These are phyloP conservation scores for Aspergillus taichungensis DNA, from an alignment of 495 filamentous ascomycete species.

Conservation along the genomic window DNA sequence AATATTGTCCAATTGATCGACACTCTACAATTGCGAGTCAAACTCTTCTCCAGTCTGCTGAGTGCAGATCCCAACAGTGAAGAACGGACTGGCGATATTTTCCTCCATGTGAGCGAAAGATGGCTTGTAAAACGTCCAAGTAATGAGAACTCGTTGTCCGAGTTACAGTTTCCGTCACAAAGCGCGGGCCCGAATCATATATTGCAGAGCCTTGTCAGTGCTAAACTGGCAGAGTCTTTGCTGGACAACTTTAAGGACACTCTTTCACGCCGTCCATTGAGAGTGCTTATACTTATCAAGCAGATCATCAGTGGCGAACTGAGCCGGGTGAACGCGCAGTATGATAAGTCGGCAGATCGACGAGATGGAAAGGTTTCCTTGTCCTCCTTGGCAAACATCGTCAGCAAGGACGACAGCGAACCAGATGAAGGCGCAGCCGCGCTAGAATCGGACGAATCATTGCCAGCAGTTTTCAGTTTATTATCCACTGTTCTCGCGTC, in stretches of 20 bases:
- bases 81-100: slow-evolving; percentile 51
- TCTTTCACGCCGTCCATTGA: slow-evolving; percentile 52
- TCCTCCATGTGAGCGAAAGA: slow-evolving; percentile 51
- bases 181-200: slow-evolving; percentile 27
- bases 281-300: slow-evolving; percentile 53
- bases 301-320: slow-evolving; percentile 45
- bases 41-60: slow-evolving; percentile 48
- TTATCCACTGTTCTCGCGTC: slow-evolving; percentile 58
- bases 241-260: slow-evolving; percentile 58
- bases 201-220: slow-evolving; percentile 44
- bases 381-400: slow-evolving; percentile 31
- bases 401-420: slow-evolving; percentile 9
- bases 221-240: slow-evolving; percentile 58
- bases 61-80: slow-evolving; percentile 42
- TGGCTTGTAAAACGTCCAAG: slow-evolving; percentile 43
- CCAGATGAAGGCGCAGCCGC: slow-evolving; percentile 14
- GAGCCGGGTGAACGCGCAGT: slow-evolving; percentile 4
- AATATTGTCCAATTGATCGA: slow-evolving; percentile 35
- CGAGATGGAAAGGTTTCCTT: slow-evolving; percentile 22
- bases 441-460: slow-evolving; percentile 42
- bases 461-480: slow-evolving; percentile 54
- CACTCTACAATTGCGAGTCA: slow-evolving; percentile 30
- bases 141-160: slow-evolving; percentile 11
- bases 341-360: background rate
- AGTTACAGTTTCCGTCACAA: slow-evolving; percentile 14